A percentile compares a stretch with the other conserved stretches of the same genome.
Evolutionary conservation across 306 rosid species (phyloP).

Genomic region (Casuarina glauca): DNA sequence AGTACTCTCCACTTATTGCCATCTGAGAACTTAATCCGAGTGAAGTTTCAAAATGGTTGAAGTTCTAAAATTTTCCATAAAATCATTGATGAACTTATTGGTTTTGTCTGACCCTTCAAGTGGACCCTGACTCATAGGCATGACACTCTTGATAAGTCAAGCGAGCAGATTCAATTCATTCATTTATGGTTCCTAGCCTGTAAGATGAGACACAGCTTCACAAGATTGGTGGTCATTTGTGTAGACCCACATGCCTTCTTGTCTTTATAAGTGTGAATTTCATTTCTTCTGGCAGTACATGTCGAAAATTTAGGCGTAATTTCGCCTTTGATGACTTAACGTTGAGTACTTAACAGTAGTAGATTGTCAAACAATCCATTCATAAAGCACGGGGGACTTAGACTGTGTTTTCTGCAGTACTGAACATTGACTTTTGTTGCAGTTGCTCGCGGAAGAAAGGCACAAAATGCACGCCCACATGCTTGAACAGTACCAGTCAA

Average conservation of each 20-base stretch:
- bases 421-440: constrained; percentile 1
- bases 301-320: background rate
- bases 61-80: too few relatives aligned
- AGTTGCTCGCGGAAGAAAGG: constrained; percentile 65
- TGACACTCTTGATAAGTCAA: constrained; percentile 27
- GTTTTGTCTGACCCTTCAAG: constrained; percentile 10
- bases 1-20: too few relatives aligned
- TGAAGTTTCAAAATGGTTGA: too few relatives aligned
- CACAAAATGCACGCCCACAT: constrained; percentile 45
- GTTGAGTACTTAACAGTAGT: too few relatives aligned
- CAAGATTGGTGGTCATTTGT: background rate
- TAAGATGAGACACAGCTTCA: constrained; percentile 12
- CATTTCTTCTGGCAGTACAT: too few relatives aligned
- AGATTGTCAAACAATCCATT: too few relatives aligned
- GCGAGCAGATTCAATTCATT: constrained; percentile 7
- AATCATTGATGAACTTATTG: background rate
- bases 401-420: background rate
- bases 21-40: too few relatives aligned
- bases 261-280: background rate
- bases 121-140: constrained; percentile 21
- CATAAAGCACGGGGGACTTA: too few relatives aligned
- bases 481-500: constrained; percentile 61
- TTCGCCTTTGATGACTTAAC: too few relatives aligned
- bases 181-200: constrained; percentile 9
- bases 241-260: background rate